Percentiles rank a stretch among this genome's conserved stretches.
phyloP scores from a whole-genome alignment of 306 rosid species.

The Morella rubra region DNA sequence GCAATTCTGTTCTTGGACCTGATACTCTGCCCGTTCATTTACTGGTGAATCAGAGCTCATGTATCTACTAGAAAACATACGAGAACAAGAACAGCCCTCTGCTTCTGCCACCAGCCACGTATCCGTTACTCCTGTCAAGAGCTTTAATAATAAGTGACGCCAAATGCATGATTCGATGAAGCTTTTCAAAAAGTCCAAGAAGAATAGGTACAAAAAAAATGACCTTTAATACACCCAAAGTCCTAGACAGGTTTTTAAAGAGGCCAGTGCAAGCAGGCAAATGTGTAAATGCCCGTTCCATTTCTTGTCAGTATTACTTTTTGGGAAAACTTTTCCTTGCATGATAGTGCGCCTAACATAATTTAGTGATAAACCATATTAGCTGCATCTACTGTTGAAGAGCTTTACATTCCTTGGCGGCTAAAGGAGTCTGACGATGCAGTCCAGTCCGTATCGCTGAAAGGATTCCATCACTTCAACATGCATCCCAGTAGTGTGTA shows the following conservation, averaged over 20 bases:
- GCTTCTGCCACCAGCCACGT: background rate
- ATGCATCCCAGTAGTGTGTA: background rate
- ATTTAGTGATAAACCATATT: background rate
- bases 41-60: background rate
- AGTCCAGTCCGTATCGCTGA: background rate
- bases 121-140: background rate
- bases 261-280: background rate
- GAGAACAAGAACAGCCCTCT: background rate
- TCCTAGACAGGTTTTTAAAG: background rate
- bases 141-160: background rate
- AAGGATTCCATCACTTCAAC: background rate
- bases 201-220: background rate
- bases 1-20: background rate
- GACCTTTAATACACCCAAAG: background rate
- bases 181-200: slow-evolving; percentile 7
- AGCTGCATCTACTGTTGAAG: background rate
- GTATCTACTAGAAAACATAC: background rate
- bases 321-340: background rate
- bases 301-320: background rate
- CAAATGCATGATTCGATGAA: background rate
- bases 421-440: background rate
- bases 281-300: background rate
- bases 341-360: background rate
- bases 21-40: background rate
- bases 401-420: background rate